Base-by-base conservation (phyloP, 2,329 filamentous ascomycete genomes). In the Diaporthe sp. region DNA sequence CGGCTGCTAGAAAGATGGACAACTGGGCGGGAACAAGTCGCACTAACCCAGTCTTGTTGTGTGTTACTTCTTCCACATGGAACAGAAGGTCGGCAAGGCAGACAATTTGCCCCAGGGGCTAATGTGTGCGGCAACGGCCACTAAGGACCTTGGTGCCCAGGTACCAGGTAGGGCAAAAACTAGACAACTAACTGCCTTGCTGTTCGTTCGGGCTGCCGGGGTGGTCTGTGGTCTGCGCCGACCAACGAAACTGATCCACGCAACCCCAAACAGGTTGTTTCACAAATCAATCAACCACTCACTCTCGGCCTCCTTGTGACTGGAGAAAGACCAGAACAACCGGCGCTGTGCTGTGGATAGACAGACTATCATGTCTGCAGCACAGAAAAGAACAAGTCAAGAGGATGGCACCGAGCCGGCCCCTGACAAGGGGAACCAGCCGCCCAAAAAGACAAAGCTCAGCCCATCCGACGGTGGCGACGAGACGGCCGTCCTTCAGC, bases 191-290 rank as follows among this genome's bases (percentile, higher is more conserved):
- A 39, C 37, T 39, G 37, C 10, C 37, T 39, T 39, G 22, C 25
- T 10, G 25, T 13, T 15, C 13, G 13, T 17, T 19, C 15, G 17
- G 55, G 28, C 28, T 34, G 55, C 28, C 17, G 17, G 57, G 57
- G 37, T 34, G 34, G 62, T 53, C 62, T 68, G 62, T 68, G 62
- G 62, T 68, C 62, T 68, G 62, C 44, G 28, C 62, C 46, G 19
- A 68, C 13, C 19, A 19, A 53, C 37, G 19, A 10, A 15, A 51
- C 12, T 39, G 44, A 39, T 68, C 12, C 65, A 22, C n/a, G 8
- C 31, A 68, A 62, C 65, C 65, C 46, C 31, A 68, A 10, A 4
- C 31, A 28, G 17, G 49, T 10, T 4, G 25, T n/a, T 28, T 68
- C 12, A 19, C 22, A 15, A 68, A 28, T 13, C 46, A 31, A n/a